Evolutionary conservation across 345 rosid genomes (phyloP).

Genomic region (Syzygium grande): DNA sequence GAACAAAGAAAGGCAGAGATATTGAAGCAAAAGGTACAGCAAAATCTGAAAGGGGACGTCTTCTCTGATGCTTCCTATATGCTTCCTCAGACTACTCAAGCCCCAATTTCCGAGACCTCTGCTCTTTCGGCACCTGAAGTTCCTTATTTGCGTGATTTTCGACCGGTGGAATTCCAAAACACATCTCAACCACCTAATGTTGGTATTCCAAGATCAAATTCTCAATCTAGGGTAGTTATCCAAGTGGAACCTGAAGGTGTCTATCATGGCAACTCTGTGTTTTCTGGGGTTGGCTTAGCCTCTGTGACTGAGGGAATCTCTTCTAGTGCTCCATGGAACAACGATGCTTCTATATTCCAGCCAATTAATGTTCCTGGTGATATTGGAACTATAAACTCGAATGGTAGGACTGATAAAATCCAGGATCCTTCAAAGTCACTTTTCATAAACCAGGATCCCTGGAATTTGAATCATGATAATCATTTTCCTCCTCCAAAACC

Average conservation of each 20-base stretch:
- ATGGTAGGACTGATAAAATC: constrained; percentile 17
- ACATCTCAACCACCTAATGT: constrained; percentile 14
- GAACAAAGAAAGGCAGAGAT: constrained; percentile 20
- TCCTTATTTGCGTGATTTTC: constrained; percentile 14
- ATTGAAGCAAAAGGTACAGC: constrained; percentile 22
- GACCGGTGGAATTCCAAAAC: constrained; percentile 19
- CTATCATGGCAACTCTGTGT: constrained; percentile 13
- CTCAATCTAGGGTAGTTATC: constrained; percentile 25
- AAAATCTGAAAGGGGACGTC: constrained; percentile 20
- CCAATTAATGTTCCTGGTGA: constrained; percentile 13
- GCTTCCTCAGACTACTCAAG: constrained; percentile 20
- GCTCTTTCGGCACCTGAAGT: constrained; percentile 2
- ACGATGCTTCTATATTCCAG: constrained; percentile 18
- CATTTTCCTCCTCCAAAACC: constrained; percentile 58
- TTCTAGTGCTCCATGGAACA: constrained; percentile 21
- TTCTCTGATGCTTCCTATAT: constrained; percentile 18
- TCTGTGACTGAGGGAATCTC: constrained; percentile 17
- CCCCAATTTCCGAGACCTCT: neutral
- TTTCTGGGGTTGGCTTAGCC: constrained; percentile 14
- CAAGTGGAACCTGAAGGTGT: constrained; percentile 30
- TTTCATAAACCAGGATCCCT: constrained; percentile 65
- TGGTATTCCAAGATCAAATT: constrained; percentile 25
- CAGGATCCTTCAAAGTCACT: constrained; percentile 49
- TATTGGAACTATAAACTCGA: constrained; percentile 13
- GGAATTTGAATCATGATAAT: constrained; percentile 39